phyloP scores from a whole-genome alignment of 2,329 filamentous ascomycete species.

The Rhynchosporium graminicola region DNA sequence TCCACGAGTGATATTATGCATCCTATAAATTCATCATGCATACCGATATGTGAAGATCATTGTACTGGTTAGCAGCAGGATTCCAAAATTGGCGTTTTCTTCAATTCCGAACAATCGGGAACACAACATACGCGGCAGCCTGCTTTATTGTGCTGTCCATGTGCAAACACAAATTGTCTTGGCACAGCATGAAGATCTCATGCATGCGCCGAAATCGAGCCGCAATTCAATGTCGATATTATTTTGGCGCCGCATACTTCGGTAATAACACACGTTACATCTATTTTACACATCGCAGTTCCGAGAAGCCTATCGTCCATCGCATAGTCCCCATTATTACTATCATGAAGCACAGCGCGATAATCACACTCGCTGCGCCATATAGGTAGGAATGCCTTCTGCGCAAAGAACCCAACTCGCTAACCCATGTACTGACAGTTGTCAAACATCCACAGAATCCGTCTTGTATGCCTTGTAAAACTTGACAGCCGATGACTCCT shows the following conservation, averaged over 20 bases:
- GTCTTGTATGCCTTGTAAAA: slow-evolving; percentile 66
- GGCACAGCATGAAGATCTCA: neutral
- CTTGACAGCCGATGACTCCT: slow-evolving; percentile 63
- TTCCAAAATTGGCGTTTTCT: neutral
- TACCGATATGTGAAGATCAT: neutral
- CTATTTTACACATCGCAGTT: slow-evolving; percentile 36
- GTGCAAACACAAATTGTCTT: neutral
- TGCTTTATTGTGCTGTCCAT: slow-evolving; percentile 7
- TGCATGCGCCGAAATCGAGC: neutral
- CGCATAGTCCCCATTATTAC: slow-evolving; percentile 73
- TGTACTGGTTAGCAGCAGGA: neutral
- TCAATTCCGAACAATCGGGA: too few species aligned
- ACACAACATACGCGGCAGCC: slow-evolving; percentile 9
- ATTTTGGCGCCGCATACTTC: neutral
- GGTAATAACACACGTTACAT: neutral
- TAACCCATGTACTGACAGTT: slow-evolving; percentile 68
- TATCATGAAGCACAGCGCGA: slow-evolving; percentile 61
- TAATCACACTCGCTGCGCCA: slow-evolving; percentile 59
- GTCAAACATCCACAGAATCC: slow-evolving; percentile 68
- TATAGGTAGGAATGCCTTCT: slow-evolving; percentile 68
- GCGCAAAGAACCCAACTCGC: slow-evolving; percentile 56
- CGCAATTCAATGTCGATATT: neutral
- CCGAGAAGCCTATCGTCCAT: slow-evolving; percentile 64
- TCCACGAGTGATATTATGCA: neutral
- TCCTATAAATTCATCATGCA: neutral